A percentile compares a stretch with the other conserved stretches of the same genome.
Evolutionary conservation across 1,284 basidiomycete genomes (phyloP).

Genomic region (Cronartium quercuum): DNA sequence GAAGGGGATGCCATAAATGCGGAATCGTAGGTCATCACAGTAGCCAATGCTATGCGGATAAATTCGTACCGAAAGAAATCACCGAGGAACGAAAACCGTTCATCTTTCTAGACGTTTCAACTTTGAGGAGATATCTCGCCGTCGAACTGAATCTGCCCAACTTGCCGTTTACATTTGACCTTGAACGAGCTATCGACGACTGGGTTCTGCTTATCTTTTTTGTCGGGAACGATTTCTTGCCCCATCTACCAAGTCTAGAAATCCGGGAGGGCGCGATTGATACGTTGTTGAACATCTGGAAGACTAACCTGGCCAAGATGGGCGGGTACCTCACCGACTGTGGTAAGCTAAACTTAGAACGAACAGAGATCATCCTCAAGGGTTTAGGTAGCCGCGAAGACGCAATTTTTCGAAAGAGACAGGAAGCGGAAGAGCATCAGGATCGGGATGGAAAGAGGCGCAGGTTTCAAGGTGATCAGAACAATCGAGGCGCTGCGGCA

Average conservation of each 20-base stretch:
- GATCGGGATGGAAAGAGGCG: constrained; percentile 18
- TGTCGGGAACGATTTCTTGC: constrained; percentile 47
- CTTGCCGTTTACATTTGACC: too few species aligned
- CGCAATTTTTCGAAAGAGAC: constrained; percentile 85
- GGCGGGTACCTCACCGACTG: constrained; percentile 92
- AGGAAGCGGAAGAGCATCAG: constrained; percentile 65
- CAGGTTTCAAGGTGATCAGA: constrained; percentile 18
- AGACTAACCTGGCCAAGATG: constrained; percentile 42
- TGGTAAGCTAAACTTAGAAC: constrained; percentile 70
- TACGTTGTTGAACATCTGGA: constrained; percentile 48
- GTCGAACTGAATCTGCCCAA: too few species aligned
- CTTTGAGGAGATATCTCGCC: constrained; percentile 49
- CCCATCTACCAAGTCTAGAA: constrained; percentile 49
- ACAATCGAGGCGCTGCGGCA: background rate
- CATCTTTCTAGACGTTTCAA: constrained; percentile 46
- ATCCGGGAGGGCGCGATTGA: constrained; percentile 50
- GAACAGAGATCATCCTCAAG: constrained; percentile 79
- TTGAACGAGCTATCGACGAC: constrained; percentile 49
- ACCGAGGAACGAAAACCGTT: constrained; percentile 42
- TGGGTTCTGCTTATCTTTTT: constrained; percentile 50
- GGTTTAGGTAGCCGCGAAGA: constrained; percentile 78
- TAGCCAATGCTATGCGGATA: too few species aligned
- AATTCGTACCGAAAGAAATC: background rate
- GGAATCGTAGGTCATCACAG: constrained; percentile 46
- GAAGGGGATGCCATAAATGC: constrained; percentile 63